These are phyloP conservation scores for Lepidium sativum DNA, from an alignment of 345 rosid genomes.

Conservation along the genomic window DNA sequence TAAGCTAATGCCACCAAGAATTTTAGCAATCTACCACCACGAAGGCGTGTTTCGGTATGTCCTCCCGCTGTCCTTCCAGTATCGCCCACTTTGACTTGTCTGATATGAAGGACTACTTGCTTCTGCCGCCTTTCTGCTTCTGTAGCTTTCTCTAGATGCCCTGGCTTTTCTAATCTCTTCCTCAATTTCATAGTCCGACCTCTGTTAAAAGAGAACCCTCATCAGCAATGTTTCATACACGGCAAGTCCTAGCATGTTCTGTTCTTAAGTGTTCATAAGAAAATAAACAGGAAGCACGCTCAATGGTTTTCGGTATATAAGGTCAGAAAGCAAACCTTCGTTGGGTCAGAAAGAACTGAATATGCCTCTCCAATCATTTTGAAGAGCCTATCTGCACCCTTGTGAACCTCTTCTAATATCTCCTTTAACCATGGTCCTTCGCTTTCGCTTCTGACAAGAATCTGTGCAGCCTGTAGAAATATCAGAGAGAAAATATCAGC, in stretches of 20 bases:
- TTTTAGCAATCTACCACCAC: constrained; percentile 29
- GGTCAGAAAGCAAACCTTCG: constrained; percentile 46
- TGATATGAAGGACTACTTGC: constrained; percentile 22
- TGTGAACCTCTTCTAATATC: constrained; percentile 64
- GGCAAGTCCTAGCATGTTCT: background rate
- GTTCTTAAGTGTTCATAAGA: background rate
- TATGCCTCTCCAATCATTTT: constrained; percentile 96
- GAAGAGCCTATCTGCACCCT: constrained; percentile 87
- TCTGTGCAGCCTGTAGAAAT: constrained; percentile 64
- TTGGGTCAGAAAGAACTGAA: constrained; percentile 78
- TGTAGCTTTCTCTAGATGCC: constrained; percentile 37
- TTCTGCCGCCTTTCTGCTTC: constrained; percentile 30
- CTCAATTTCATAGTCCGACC: constrained; percentile 68
- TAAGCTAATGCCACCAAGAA: background rate
- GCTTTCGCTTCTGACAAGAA: constrained; percentile 65
- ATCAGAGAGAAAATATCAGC: constrained; percentile 11
- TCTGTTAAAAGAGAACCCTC: constrained; percentile 39
- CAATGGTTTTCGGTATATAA: background rate
- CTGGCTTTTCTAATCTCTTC: constrained; percentile 67
- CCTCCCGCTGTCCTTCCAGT: constrained; percentile 37
- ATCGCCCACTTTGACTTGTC: constrained; percentile 36
- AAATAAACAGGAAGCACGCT: background rate
- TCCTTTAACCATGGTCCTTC: constrained; percentile 80
- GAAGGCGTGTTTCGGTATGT: constrained; percentile 28
- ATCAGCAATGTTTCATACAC: background rate